phyloP scores from a whole-genome alignment of 352 stramenopile genomes.

The Halophytophthora polymorphica region DNA sequence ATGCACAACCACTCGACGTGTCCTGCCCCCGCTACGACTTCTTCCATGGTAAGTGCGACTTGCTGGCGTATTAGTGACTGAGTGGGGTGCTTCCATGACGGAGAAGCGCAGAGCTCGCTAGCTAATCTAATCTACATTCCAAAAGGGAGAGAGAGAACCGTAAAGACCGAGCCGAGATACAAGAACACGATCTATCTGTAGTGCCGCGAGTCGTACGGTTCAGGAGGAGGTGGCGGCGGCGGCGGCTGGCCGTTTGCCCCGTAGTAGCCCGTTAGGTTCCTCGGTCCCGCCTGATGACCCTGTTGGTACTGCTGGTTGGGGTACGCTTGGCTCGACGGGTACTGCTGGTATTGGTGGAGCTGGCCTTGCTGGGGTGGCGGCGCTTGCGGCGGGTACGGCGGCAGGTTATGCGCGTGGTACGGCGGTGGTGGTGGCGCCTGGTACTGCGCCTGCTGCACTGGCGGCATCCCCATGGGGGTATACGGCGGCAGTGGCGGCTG shows the following conservation, averaged over 20 bases:
- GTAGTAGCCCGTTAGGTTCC: constrained; percentile 12
- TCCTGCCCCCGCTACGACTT: too few relatives aligned
- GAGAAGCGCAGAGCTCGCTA: constrained; percentile 5
- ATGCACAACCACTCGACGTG: background rate
- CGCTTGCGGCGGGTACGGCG: constrained; percentile 22
- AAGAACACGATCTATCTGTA: constrained; percentile 22
- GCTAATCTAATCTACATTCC: constrained; percentile 31
- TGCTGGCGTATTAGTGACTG: too few relatives aligned
- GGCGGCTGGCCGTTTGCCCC: constrained; percentile 16
- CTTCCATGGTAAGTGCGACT: too few relatives aligned
- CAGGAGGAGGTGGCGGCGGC: constrained; percentile 30
- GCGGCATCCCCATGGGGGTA: constrained; percentile 21
- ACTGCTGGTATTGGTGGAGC: constrained; percentile 23
- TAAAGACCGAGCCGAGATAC: constrained; percentile 9
- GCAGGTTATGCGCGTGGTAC: constrained; percentile 28
- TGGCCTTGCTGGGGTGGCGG: constrained; percentile 9
- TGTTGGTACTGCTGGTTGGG: background rate
- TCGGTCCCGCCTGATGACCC: constrained; percentile 14
- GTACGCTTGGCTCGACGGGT: constrained; percentile 14
- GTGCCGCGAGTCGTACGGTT: constrained; percentile 30
- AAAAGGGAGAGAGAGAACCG: constrained; percentile 10
- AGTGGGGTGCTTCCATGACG: constrained; percentile 4
- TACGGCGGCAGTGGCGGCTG: constrained; percentile 28
- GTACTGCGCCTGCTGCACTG: constrained; percentile 20
- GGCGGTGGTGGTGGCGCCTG: constrained; percentile 22